phyloP scores from a whole-genome alignment of 2,329 filamentous ascomycete genomes.

The Hypoxylon sp. region DNA sequence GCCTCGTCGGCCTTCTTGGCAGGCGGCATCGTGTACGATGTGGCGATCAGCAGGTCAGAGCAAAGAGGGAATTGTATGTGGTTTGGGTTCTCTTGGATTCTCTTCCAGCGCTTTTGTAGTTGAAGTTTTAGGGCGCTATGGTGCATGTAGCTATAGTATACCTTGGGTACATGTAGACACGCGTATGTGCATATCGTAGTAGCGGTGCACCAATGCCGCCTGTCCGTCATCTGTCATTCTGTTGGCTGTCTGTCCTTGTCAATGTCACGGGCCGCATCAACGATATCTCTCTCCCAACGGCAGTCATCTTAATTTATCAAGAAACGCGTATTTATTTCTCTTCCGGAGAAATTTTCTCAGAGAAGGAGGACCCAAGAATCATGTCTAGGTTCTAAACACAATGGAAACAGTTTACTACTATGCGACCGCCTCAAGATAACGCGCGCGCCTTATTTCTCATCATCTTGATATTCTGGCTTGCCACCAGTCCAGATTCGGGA shows the following conservation, averaged over 20 bases:
- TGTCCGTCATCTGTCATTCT: too few species aligned
- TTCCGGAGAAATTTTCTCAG: conserved; percentile 4
- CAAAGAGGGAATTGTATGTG: neutral
- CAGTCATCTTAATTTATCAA: neutral
- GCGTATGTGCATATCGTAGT: too few species aligned
- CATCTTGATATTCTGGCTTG: conserved; percentile 55
- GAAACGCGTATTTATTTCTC: conserved; percentile 1
- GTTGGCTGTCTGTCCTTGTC: too few species aligned
- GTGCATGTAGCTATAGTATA: too few species aligned
- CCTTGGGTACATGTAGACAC: too few species aligned
- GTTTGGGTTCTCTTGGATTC: neutral
- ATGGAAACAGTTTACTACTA: conserved; percentile 48
- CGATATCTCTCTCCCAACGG: neutral
- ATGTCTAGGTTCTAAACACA: conserved; percentile 32
- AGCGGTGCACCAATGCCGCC: too few species aligned
- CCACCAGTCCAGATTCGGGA: conserved; percentile 51
- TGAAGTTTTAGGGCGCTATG: too few species aligned
- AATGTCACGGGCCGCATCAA: neutral
- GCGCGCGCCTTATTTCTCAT: conserved; percentile 54
- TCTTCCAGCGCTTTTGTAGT: too few species aligned
- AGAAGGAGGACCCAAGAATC: neutral
- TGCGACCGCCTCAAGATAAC: conserved; percentile 58
- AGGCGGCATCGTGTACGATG: conserved; percentile 35
- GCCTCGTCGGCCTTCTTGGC: conserved; percentile 38
- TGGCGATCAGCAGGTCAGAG: neutral